These are phyloP conservation scores for Trichocomaceae sp. DNA, from an alignment of 2,329 filamentous ascomycete genomes.

Conservation along the genomic window DNA sequence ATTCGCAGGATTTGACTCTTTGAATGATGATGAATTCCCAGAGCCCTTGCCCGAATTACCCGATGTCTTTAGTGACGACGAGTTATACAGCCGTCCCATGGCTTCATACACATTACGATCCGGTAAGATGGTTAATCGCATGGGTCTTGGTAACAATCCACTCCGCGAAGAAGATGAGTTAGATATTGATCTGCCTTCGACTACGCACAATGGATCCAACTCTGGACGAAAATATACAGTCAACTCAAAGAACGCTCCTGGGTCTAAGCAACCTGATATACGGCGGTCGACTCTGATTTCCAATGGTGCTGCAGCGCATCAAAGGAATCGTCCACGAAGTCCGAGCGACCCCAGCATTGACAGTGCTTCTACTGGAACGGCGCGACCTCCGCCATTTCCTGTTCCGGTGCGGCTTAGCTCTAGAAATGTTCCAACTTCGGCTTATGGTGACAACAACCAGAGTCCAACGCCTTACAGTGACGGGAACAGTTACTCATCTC, in stretches of 20 bases:
- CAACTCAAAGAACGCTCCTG: conserved; percentile 31
- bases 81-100: conserved; percentile 40
- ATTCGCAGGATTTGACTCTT: conserved; percentile 70
- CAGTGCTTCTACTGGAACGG: conserved; percentile 29
- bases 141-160: conserved; percentile 27
- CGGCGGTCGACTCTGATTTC: conserved; percentile 74
- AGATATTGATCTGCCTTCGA: conserved; percentile 19
- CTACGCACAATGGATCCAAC: conserved; percentile 15
- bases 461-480: conserved; percentile 63
- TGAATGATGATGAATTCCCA: conserved; percentile 34
- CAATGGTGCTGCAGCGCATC: conserved; percentile 65
- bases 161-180: conserved; percentile 36
- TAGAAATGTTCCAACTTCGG: conserved; percentile 57
- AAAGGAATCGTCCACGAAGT: conserved; percentile 53
- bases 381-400: conserved; percentile 67
- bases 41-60: conserved; percentile 28
- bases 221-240: conserved; percentile 28
- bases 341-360: conserved; percentile 41
- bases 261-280: conserved; percentile 56
- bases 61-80: conserved; percentile 32
- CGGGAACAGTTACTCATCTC: conserved; percentile 49
- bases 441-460: conserved; percentile 66
- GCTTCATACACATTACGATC: conserved; percentile 37
- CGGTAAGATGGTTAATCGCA: conserved; percentile 36
- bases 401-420: conserved; percentile 88